A percentile compares a stretch with the other conserved stretches of the same genome.
Evolutionary conservation across 352 stramenopile genomes (phyloP).

Genomic region (Phytophthora hybrid): DNA sequence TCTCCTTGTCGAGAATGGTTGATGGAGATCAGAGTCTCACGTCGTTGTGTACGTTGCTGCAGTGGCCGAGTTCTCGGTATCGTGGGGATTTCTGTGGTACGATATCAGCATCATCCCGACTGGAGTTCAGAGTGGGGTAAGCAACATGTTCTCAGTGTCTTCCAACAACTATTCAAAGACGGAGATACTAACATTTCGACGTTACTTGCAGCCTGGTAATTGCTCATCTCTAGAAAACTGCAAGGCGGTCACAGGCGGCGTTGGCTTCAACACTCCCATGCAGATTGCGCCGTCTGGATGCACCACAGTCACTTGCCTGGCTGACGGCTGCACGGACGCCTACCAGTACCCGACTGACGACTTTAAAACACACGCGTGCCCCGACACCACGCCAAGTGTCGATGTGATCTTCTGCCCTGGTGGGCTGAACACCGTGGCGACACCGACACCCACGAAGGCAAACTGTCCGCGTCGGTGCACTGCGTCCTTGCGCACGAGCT

Average conservation of each 20-base stretch:
- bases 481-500: slow-evolving; percentile 24
- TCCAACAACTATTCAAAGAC: not conserved
- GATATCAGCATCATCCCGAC: slow-evolving; percentile 75
- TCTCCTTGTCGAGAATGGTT: not conserved
- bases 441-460: slow-evolving; percentile 37
- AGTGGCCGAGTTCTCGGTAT: slow-evolving; percentile 64
- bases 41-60: not conserved
- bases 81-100: slow-evolving; percentile 59
- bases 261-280: slow-evolving; percentile 61
- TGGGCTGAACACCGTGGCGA: not conserved
- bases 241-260: slow-evolving; percentile 48
- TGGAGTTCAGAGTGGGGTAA: slow-evolving; percentile 40
- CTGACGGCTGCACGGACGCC: slow-evolving; percentile 46
- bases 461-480: slow-evolving; percentile 32
- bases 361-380: slow-evolving; percentile 53
- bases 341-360: slow-evolving; percentile 56
- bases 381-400: slow-evolving; percentile 43
- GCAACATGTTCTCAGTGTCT: not conserved
- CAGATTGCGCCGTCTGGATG: slow-evolving; percentile 54
- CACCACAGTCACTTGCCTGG: slow-evolving; percentile 44
- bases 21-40: not conserved
- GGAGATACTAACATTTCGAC: not conserved
- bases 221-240: slow-evolving; percentile 50
- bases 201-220: slow-evolving; percentile 38
- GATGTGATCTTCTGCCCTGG: slow-evolving; percentile 50